A percentile compares a stretch with the other conserved stretches of the same genome.
Evolutionary conservation across 2,329 filamentous ascomycete species (phyloP).

Genomic region (Myriosclerotinia duriaeana): DNA sequence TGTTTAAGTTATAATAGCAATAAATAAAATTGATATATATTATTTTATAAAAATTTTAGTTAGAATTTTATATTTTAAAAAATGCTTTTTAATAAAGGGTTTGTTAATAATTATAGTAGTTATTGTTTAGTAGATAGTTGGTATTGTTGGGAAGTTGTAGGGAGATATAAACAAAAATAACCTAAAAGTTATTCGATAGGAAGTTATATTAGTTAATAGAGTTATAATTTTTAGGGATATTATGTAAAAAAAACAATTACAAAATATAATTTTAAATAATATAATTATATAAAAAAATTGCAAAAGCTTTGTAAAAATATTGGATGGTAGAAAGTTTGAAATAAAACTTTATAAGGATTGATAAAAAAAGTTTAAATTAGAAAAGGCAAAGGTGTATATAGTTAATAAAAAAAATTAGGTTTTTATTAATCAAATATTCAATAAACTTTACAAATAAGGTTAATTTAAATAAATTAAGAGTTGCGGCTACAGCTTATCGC

Average conservation of each 20-base stretch:
- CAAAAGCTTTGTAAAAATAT: background rate
- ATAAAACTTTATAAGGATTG: background rate
- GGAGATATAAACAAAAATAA: too few species aligned
- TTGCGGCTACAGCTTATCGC: too few species aligned
- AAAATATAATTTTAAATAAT: background rate
- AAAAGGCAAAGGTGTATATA: background rate
- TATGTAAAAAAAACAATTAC: background rate
- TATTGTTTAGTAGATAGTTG: too few species aligned
- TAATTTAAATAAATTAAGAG: background rate
- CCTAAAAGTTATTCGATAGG: too few species aligned
- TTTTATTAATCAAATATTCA: background rate
- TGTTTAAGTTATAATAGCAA: background rate
- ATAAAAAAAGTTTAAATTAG: background rate
- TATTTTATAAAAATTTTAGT: too few species aligned
- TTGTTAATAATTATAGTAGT: too few species aligned
- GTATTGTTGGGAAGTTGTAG: too few species aligned
- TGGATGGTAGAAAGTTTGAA: background rate
- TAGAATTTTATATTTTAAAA: too few species aligned
- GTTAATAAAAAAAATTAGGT: background rate
- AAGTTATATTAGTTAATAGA: background rate
- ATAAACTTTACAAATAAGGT: background rate
- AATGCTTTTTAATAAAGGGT: too few species aligned
- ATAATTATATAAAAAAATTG: background rate
- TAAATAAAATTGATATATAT: background rate
- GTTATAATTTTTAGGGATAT: background rate